Evolutionary conservation across 2,329 filamentous ascomycete species (phyloP).

Genomic region (Penicillium sp.): DNA sequence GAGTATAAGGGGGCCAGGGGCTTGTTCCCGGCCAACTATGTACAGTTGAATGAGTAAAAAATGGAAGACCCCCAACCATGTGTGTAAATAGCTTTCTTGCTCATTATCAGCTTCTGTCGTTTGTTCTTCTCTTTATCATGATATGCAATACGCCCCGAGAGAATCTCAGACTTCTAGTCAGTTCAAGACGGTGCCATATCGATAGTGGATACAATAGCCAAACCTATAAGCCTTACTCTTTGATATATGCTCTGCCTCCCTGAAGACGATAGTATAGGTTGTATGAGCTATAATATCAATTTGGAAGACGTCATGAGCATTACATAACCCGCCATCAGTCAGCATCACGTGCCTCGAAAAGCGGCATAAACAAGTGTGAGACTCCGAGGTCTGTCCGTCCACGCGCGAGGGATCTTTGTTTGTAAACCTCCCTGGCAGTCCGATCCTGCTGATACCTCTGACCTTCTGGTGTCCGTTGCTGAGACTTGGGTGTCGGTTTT

Average conservation of each 20-base stretch:
- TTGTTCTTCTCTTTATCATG: not conserved
- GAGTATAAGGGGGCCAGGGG: slow-evolving; percentile 76
- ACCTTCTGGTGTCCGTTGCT: not conserved
- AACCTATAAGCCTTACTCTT: no score
- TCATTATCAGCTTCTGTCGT: not conserved
- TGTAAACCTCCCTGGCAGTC: slow-evolving; percentile 10
- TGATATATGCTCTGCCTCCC: no score
- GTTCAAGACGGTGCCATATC: not conserved
- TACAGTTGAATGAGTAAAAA: slow-evolving; percentile 39
- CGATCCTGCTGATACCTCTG: slow-evolving; percentile 6
- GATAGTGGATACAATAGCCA: not conserved
- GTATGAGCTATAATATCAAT: not conserved
- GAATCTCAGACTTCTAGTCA: not conserved
- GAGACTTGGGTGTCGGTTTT: slow-evolving; percentile 1
- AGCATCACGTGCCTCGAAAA: slow-evolving; percentile 22
- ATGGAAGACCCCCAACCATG: not conserved
- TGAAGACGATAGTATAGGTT: no score
- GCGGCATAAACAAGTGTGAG: slow-evolving; percentile 21
- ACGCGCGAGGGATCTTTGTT: slow-evolving; percentile 18
- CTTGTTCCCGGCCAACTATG: slow-evolving; percentile 68
- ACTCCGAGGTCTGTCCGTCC: slow-evolving; percentile 12
- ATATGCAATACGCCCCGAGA: not conserved
- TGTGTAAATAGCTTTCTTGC: slow-evolving; percentile 12
- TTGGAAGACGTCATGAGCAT: slow-evolving; percentile 17
- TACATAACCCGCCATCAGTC: slow-evolving; percentile 10